Percentiles rank a stretch among this genome's conserved stretches.
phyloP scores from a whole-genome alignment of 2,329 filamentous ascomycete genomes.

The Aureobasidium sp. region DNA sequence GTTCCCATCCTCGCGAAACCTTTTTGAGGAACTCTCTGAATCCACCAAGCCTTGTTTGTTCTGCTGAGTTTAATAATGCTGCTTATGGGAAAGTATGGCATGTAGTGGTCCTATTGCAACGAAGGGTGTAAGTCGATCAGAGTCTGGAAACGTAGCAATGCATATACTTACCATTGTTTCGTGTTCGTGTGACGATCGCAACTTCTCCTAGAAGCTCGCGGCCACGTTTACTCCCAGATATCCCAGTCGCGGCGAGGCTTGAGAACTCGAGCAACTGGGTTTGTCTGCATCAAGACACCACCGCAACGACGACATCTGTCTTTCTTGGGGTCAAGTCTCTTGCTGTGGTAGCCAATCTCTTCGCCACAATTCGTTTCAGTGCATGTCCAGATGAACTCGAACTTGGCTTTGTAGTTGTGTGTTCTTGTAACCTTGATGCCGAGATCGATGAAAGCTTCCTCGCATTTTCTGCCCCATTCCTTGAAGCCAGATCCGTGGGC shows the following conservation, averaged over 20 bases:
- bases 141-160: background rate
- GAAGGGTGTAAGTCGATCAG: background rate
- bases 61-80: background rate
- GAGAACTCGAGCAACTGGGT: slow-evolving; percentile 40
- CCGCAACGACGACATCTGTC: slow-evolving; percentile 74
- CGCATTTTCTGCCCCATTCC: slow-evolving; percentile 54
- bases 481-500: slow-evolving; percentile 76
- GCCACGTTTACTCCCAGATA: too few relatives aligned
- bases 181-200: background rate
- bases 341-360: slow-evolving; percentile 75
- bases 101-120: background rate
- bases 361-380: slow-evolving; percentile 49
- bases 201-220: too few relatives aligned
- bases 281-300: slow-evolving; percentile 59
- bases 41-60: too few relatives aligned
- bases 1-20: too few relatives aligned
- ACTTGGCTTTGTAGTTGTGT: slow-evolving; percentile 81
- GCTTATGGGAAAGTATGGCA: background rate
- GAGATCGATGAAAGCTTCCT: slow-evolving; percentile 48
- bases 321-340: slow-evolving; percentile 64
- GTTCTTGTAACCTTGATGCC: slow-evolving; percentile 77
- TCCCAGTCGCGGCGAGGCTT: background rate
- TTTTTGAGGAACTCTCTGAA: too few relatives aligned
- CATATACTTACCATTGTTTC: background rate
- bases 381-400: slow-evolving; percentile 24